Evolutionary conservation across 208 protist genomes (phyloP), one percentile per base, ranked within the genome.

Genomic region (Naegleria fowleri): DNA sequence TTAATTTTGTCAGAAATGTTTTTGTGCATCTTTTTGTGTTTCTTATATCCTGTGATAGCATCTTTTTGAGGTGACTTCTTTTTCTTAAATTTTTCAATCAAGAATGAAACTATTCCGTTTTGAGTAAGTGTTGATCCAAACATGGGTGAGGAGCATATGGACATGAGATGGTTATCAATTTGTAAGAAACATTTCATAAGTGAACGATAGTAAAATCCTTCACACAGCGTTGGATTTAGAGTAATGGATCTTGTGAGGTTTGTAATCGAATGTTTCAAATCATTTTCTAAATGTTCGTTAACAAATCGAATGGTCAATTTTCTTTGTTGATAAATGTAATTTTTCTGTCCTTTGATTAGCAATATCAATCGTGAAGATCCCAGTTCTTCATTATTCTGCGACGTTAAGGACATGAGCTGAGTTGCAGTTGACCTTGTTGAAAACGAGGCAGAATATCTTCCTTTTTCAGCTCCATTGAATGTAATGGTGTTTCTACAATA

Each of bases 181-280:
- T 51, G 22, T 86, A 86, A 51, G n/a, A 40, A 51, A 51, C 39
- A 86, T 86, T 86, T 33, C 7, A 25, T 25, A 16, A 86, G 19
- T 1, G 83, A 15, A 0, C 83, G 38, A 51, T 86, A 86, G 29
- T 86, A 86, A 33, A 86, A 86, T 41, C n/a, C 22, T 48, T 86
- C 83, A 51, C n/a, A 33, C 9, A 86, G 11, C 1, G 83, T 86
- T 86, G 83, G 83, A 86, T 86, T 86, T 33, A 86, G 51, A 40
- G 83, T 86, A 33, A 86, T 86, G n/a, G n/a, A 48, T 48, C 39
- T 86, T 5, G 83, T 51, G 5, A 86, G 38, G 38, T 86, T 48
- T 25, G 13, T 86, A 5, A 86, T 86, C 1, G 40, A 33, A 41
- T 86, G 2, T 33, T 86, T 79, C 29, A 79, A 79, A 79, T 79